Percentiles rank a stretch among this genome's conserved stretches.
These are phyloP conservation scores for Withania somnifera DNA, from an alignment of 305 asterid species.

Conservation along the genomic window DNA sequence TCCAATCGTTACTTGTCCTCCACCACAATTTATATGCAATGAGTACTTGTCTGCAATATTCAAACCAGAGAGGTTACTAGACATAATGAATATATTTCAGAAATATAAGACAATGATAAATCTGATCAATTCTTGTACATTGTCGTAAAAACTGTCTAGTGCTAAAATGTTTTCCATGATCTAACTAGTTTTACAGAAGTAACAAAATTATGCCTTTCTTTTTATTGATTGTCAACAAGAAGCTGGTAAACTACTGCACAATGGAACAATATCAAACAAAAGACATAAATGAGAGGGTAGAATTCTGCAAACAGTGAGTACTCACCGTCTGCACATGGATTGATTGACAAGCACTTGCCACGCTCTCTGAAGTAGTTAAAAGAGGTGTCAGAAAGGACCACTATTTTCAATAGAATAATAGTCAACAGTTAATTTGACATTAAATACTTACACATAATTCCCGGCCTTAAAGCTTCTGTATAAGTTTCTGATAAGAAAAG, in stretches of 20 bases:
- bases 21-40: slow-evolving; percentile 54
- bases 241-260: neutral
- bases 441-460: slow-evolving; percentile 20
- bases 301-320: neutral
- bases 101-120: neutral
- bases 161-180: neutral
- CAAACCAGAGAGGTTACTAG: neutral
- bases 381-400: neutral
- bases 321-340: slow-evolving; percentile 32
- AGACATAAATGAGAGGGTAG: neutral
- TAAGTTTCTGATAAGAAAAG: slow-evolving; percentile 34
- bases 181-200: neutral
- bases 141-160: neutral
- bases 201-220: neutral
- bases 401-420: neutral
- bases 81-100: neutral
- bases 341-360: slow-evolving; percentile 16
- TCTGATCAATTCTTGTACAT: neutral
- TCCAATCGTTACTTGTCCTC: slow-evolving; percentile 15
- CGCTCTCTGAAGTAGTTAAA: slow-evolving; percentile 20
- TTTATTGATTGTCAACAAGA: neutral
- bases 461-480: slow-evolving; percentile 34
- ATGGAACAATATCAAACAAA: neutral
- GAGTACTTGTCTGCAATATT: slow-evolving; percentile 27
- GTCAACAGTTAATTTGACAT: neutral